Evolutionary conservation across 352 stramenopile species (phyloP), one percentile per base, ranked within the genome.

Genomic region (Phytopythium montanum): DNA sequence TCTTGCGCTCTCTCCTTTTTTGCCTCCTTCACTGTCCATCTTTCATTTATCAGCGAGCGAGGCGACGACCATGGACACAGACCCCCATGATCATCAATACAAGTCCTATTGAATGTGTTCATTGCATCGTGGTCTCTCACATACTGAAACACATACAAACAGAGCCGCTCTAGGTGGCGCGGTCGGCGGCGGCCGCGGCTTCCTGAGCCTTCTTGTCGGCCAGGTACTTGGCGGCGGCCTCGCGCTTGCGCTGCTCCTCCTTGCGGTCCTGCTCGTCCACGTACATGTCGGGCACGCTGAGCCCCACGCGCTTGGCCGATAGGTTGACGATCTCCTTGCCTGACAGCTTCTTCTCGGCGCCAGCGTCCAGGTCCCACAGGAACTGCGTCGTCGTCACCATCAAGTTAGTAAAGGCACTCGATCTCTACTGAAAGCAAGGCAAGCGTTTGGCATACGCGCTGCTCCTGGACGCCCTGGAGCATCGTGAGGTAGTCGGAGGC

Each of bases 221-320:
- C 42, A 87, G 69, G 60, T 90, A 87, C 61, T 87, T 80, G 33
- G 68, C 70, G 14, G 74, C 76, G 6, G 72, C 73, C 16, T 65
- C 66, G 31, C 72, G 61, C 56, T 74, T 73, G 23, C 55, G 59
- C 49, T 77, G 56, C 60, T 89, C 82, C 26, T 91, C 82, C 8
- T 44, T 23, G 18, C 8, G 25, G 14, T 51, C 53, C 33, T 56
- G 33, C 21, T 56, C 49, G 56, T 85, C 69, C 41, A 64, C 75
- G 69, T 89, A 92, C 68, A 76, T 85, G 53, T 94, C 81, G 0
- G 85, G 85, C 50, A 94, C 72, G n/a, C 75, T 64, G 3, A 94
- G 78, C 29, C 85, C 85, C 14, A 94, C 85, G 59, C 81, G 83
- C 53, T 77, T 72, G 25, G 85, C 85, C 23, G 85, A 92, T 19